phyloP scores from a whole-genome alignment of 2,329 filamentous ascomycete genomes.

The Bertia moriformis region DNA sequence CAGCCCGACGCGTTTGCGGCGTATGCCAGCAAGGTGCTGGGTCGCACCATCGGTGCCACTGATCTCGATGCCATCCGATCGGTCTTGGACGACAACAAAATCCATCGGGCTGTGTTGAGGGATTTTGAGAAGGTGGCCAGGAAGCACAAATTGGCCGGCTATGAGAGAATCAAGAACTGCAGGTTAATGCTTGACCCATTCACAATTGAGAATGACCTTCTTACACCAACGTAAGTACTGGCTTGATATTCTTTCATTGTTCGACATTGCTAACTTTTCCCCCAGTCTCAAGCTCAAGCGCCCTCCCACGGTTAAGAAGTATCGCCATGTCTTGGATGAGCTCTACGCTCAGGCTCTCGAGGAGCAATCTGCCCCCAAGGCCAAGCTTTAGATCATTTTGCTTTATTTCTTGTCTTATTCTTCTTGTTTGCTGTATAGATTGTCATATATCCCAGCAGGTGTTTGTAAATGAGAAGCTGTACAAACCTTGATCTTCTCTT shows the following conservation, averaged over 20 bases:
- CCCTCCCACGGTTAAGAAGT: not conserved
- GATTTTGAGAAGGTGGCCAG: slow-evolving; percentile 66
- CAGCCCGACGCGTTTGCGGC: slow-evolving; percentile 71
- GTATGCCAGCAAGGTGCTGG: slow-evolving; percentile 66
- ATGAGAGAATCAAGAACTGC: slow-evolving; percentile 66
- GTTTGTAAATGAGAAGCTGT: no score
- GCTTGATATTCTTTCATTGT: not conserved
- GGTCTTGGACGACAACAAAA: slow-evolving; percentile 52
- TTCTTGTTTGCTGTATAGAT: no score
- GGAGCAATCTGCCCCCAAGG: not conserved
- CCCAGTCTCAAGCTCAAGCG: not conserved
- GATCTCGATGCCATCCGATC: slow-evolving; percentile 55
- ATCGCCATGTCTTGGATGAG: not conserved
- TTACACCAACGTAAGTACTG: slow-evolving; percentile 66
- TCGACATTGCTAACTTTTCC: not conserved
- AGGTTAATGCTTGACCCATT: slow-evolving; percentile 77
- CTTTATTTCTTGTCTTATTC: not conserved
- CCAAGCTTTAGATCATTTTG: not conserved
- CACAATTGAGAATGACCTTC: slow-evolving; percentile 77
- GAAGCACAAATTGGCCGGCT: slow-evolving; percentile 81
- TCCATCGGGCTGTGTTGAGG: slow-evolving; percentile 62
- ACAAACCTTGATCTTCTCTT: no score
- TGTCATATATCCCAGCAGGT: no score
- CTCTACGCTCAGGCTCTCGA: slow-evolving; percentile 1
- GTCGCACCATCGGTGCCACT: slow-evolving; percentile 43